Evolutionary conservation across 176 grass and related monocot species (phyloP), one percentile per base, ranked within the genome.

Genomic region (Carex cristatella): DNA sequence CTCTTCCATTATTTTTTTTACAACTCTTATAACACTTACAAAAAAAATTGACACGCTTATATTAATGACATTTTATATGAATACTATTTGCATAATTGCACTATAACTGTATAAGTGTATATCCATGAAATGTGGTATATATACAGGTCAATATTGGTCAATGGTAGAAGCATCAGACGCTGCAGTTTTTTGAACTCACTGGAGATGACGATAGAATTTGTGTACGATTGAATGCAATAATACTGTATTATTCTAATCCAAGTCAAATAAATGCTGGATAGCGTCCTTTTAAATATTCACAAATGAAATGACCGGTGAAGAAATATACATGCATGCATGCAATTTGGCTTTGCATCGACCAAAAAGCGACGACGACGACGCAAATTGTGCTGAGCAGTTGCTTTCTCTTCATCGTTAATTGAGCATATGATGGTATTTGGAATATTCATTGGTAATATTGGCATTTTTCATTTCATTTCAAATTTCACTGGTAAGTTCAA

Each of bases 401-500:
- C 59, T 81, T 81, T 81, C 79, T 49, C 40, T 30, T 18, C 10
- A 18, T 55, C 13, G 79, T 61, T 81, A 38, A 63, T 44, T 28
- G 79, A 13, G 37, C 58, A 81, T 81, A 81, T 60, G 19, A 81
- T 42, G 59, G 79, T 19, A 63, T 40, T 81, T 81, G 59, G 79
- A 65, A 81, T 32, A 81, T 76, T 76, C n/a, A 2, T 14, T 54
- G 23, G 10, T 28, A 18, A 2, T 35, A 35, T 75, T 79, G 11
- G 31, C 58, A 37, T 81, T 62, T 80, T 59, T 79, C 54, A 54
- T 58, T 79, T 58, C 49, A 57, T 58, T 79, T 79, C 49, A 30
- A 30, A 19, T 65, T 51, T 76, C 40, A 75, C 37, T 31, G 27
- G 62, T 65, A 69, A 40, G 33, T 69, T 69, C 66, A 42, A 69